These are phyloP conservation scores for Athelia sp. DNA, from an alignment of 1,284 basidiomycete genomes.

Conservation along the genomic window DNA sequence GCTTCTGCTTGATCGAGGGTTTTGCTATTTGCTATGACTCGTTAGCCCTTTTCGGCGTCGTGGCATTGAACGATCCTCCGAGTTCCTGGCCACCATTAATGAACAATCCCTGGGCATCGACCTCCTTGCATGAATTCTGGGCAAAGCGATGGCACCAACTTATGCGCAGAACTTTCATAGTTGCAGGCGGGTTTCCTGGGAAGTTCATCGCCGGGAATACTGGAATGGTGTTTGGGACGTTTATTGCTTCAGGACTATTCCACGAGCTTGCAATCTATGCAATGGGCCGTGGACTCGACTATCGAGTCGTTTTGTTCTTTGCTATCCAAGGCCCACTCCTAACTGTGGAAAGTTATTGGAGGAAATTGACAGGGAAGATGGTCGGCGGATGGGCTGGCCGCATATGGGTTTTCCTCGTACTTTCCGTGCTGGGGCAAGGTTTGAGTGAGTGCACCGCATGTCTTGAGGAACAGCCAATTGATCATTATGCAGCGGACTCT, in stretches of 20 bases:
- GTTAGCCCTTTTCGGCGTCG: conserved; percentile 55
- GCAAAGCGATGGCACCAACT: conserved; percentile 70
- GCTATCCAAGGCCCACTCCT: conserved; percentile 54
- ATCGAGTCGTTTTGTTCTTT: conserved; percentile 55
- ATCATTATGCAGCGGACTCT: conserved; percentile 42
- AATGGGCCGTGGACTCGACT: conserved; percentile 54
- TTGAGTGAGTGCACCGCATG: conserved; percentile 43
- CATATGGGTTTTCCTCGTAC: conserved; percentile 59
- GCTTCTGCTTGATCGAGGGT: conserved; percentile 53
- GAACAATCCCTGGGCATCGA: conserved; percentile 57
- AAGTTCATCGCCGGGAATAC: conserved; percentile 45
- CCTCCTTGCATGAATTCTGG: conserved; percentile 74
- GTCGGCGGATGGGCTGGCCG: conserved; percentile 55
- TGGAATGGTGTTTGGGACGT: conserved; percentile 65
- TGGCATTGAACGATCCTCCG: conserved; percentile 44
- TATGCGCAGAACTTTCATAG: conserved; percentile 62
- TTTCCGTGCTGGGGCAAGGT: conserved; percentile 55
- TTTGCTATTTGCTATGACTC: conserved; percentile 62
- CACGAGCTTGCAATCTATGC: conserved; percentile 63
- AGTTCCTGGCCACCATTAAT: conserved; percentile 65
- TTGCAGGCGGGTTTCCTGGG: conserved; percentile 63
- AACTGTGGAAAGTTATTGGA: conserved; percentile 58
- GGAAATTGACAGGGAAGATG: conserved; percentile 42
- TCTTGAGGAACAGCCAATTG: conserved; percentile 1
- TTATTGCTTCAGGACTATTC: conserved; percentile 67